Evolutionary conservation across 352 stramenopile genomes (phyloP).

Genomic region (Phytopythium litorale): DNA sequence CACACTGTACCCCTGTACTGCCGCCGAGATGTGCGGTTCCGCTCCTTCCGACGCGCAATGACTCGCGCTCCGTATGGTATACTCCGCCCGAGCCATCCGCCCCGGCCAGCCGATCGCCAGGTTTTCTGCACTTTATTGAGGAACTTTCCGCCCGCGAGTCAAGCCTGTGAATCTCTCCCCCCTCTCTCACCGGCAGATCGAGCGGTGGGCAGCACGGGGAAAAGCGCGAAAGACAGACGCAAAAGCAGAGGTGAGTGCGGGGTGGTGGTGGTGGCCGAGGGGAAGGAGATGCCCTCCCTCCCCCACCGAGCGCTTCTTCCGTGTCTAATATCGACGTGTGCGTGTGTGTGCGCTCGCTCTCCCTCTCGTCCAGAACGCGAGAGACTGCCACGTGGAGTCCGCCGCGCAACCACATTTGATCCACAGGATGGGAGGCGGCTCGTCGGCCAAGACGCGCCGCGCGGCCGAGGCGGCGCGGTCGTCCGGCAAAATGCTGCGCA

Average conservation of each 20-base stretch:
- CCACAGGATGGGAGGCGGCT: neutral
- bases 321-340: neutral
- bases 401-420: neutral
- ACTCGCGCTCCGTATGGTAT: neutral
- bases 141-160: slow-evolving; percentile 25
- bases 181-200: neutral
- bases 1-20: neutral
- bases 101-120: neutral
- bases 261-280: neutral
- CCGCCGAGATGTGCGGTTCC: neutral
- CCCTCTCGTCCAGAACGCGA: neutral
- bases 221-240: neutral
- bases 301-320: neutral
- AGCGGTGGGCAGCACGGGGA: neutral
- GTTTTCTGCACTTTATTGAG: slow-evolving; percentile 16
- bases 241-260: neutral
- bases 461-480: slow-evolving; percentile 7
- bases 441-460: slow-evolving; percentile 19
- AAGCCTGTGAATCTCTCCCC: slow-evolving; percentile 9
- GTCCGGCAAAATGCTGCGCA: slow-evolving; percentile 24
- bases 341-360: neutral
- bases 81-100: neutral
- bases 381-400: neutral
- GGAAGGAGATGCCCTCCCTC: neutral
- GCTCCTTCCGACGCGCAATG: neutral